phyloP scores from a whole-genome alignment of 2,329 filamentous ascomycete species.

The Cadophora sp. region DNA sequence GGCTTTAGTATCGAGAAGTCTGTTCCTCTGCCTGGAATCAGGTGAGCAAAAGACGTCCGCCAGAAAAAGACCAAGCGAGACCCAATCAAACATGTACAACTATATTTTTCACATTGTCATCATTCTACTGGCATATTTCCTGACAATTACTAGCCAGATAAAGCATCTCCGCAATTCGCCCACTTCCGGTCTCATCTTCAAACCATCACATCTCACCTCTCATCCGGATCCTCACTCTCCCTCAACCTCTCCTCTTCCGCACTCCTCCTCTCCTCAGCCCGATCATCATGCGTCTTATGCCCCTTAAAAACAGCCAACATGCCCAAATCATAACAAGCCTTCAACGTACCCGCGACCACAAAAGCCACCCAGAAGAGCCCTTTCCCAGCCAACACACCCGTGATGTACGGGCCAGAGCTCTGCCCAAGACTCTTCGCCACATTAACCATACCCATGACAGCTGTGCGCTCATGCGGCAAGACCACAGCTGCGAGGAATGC shows the following conservation, averaged over 20 bases:
- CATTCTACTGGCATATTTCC: neutral
- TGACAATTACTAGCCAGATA: neutral
- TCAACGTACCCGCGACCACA: conserved; percentile 66
- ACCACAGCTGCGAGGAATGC: conserved; percentile 74
- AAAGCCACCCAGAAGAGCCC: conserved; percentile 68
- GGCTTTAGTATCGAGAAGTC: too few relatives aligned
- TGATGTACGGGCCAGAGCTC: conserved; percentile 67
- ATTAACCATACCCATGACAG: conserved; percentile 74
- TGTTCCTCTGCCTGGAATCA: too few relatives aligned
- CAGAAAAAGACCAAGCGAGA: too few relatives aligned
- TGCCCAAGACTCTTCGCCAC: conserved; percentile 71
- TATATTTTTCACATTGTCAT: too few relatives aligned
- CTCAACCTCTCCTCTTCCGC: conserved; percentile 34
- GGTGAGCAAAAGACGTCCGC: too few relatives aligned
- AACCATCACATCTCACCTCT: conserved; percentile 21
- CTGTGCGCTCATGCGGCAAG: conserved; percentile 69
- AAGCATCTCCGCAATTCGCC: neutral
- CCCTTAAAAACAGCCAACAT: conserved; percentile 58
- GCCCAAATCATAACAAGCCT: conserved; percentile 65
- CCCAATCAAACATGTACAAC: too few relatives aligned
- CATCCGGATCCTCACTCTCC: conserved; percentile 32
- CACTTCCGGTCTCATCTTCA: neutral
- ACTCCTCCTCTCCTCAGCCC: conserved; percentile 31
- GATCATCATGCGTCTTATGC: conserved; percentile 42
- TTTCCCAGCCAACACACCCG: conserved; percentile 65